These are phyloP conservation scores for Vitellaria paradoxa DNA, from an alignment of 179 eudicot genomes.

Conservation along the genomic window DNA sequence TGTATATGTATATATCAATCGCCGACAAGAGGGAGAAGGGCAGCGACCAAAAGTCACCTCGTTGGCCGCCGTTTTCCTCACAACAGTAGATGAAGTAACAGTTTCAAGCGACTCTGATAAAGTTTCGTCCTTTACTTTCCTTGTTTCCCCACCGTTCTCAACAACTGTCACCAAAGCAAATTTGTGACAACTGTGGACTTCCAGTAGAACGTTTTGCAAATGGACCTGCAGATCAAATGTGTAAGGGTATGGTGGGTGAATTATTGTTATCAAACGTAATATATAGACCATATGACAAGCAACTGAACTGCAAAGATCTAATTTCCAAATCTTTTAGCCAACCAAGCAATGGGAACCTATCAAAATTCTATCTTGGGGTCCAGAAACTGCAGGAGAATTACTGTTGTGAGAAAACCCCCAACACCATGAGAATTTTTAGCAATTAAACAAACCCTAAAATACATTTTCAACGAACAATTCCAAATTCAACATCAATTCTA, in stretches of 20 bases:
- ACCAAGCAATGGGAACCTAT: constrained; percentile 24
- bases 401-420: no score
- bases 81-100: no score
- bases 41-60: no score
- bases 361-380: no score
- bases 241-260: no score
- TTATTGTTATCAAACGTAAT: neutral
- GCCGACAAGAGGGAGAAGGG: no score
- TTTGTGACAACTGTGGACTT: no score
- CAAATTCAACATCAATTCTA: neutral
- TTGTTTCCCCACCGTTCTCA: neutral
- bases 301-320: neutral
- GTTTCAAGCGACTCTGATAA: constrained; percentile 30
- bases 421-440: neutral
- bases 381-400: no score
- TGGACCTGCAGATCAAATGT: constrained; percentile 9
- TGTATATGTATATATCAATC: no score
- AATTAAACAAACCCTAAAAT: neutral
- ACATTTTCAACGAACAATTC: neutral
- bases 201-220: neutral
- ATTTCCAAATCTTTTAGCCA: constrained; percentile 5
- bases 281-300: neutral
- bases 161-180: neutral
- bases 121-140: constrained; percentile 2
- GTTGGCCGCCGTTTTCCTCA: no score